phyloP scores from a whole-genome alignment of 148 eudicot species.

The Rhododendron griersonianum region DNA sequence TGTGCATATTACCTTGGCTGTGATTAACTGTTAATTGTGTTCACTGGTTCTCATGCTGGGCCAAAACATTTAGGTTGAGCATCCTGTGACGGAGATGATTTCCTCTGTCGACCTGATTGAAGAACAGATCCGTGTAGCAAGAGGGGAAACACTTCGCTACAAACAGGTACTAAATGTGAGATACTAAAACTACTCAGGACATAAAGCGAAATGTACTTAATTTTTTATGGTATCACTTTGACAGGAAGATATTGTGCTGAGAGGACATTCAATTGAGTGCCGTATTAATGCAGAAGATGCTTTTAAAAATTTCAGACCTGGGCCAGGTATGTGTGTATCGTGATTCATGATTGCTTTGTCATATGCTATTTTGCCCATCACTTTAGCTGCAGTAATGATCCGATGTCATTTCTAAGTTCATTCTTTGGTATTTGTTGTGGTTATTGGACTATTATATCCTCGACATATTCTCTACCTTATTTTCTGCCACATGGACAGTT shows the following conservation, averaged over 20 bases:
- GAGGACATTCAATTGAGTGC: slow-evolving; percentile 98
- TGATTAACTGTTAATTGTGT: not conserved
- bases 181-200: not conserved
- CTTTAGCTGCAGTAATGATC: not conserved
- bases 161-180: slow-evolving; percentile 53
- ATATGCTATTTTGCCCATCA: not conserved
- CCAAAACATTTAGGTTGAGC: slow-evolving; percentile 69
- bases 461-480: not conserved
- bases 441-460: not conserved
- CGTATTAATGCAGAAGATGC: slow-evolving; percentile 99
- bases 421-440: not conserved
- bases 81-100: slow-evolving; percentile 99
- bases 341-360: not conserved
- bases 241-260: slow-evolving; percentile 92
- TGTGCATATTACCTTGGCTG: not conserved
- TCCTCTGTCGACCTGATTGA: slow-evolving; percentile 94
- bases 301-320: slow-evolving; percentile 95
- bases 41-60: slow-evolving; percentile 4
- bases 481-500: not conserved
- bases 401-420: not conserved
- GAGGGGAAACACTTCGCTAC: slow-evolving; percentile 85
- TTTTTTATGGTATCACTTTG: not conserved
- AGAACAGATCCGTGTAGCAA: slow-evolving; percentile 95
- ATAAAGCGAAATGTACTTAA: not conserved
- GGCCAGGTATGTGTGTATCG: slow-evolving; percentile 62